These are phyloP conservation scores for Talaromyces sp. DNA, from an alignment of 2,329 filamentous ascomycete genomes.

Conservation along the genomic window DNA sequence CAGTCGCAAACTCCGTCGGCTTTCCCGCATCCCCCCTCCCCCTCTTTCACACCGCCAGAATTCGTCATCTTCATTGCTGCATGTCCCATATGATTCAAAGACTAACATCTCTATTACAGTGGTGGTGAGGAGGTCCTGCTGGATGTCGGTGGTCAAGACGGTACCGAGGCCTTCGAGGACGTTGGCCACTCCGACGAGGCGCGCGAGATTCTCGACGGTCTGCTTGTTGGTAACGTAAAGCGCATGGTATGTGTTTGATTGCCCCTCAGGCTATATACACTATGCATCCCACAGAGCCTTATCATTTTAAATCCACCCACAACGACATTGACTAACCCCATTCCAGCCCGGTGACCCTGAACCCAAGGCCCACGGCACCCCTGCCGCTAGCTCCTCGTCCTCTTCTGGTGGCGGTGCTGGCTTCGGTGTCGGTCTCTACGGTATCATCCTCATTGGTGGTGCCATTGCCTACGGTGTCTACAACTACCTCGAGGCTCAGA, in stretches of 20 bases:
- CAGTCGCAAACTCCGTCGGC: constrained; percentile 4
- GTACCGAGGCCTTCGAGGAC: constrained; percentile 97
- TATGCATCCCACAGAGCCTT: not conserved
- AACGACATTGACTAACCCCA: not conserved
- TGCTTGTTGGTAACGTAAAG: constrained; percentile 78
- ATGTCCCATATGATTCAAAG: not conserved
- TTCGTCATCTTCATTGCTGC: not conserved
- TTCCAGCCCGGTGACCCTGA: constrained; percentile 71
- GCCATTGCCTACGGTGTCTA: constrained; percentile 77
- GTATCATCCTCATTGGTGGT: constrained; percentile 75
- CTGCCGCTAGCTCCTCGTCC: constrained; percentile 51
- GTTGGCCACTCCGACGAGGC: constrained; percentile 99
- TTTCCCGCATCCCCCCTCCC: not conserved
- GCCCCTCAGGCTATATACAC: not conserved
- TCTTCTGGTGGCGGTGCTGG: constrained; percentile 34
- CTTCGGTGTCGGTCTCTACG: constrained; percentile 80
- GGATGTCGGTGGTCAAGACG: constrained; percentile 93
- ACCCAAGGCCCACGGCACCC: constrained; percentile 62
- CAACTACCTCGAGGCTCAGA: constrained; percentile 71
- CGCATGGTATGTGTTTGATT: constrained; percentile 64
- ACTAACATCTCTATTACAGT: constrained; percentile 53
- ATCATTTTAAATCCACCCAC: constrained; percentile 2
- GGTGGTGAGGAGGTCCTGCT: constrained; percentile 98
- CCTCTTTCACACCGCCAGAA: not conserved
- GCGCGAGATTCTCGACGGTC: constrained; percentile 82